These are phyloP conservation scores for Solanum chacoense DNA, from an alignment of 305 asterid genomes.

Conservation along the genomic window DNA sequence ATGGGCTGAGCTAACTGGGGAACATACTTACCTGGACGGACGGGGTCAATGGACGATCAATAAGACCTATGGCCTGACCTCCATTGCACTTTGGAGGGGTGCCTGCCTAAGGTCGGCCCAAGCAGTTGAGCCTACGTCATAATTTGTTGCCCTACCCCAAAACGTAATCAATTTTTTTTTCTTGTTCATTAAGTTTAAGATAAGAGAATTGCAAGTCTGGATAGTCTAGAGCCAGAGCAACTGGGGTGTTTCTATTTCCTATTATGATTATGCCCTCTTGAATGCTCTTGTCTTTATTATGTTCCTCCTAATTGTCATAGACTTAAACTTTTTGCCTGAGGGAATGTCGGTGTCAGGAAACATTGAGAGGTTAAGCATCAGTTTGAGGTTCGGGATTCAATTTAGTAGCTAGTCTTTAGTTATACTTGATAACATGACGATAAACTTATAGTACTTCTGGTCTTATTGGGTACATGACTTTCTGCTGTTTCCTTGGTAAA, in stretches of 20 bases:
- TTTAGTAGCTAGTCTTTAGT: background rate
- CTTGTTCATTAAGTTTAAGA: too few relatives aligned
- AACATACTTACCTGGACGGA: conserved; percentile 41
- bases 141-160: background rate
- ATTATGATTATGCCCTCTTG: background rate
- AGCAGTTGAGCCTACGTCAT: background rate
- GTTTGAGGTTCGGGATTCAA: background rate
- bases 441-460: background rate
- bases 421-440: background rate
- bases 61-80: conserved; percentile 6
- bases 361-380: background rate
- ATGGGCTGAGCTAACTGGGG: background rate
- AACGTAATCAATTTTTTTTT: background rate
- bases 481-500: background rate
- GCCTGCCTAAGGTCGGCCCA: conserved; percentile 14
- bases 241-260: too few relatives aligned
- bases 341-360: background rate
- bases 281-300: background rate
- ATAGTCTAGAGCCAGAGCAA: background rate
- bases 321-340: background rate
- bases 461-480: background rate
- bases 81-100: conserved; percentile 10
- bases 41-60: conserved; percentile 25
- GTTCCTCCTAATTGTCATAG: background rate
- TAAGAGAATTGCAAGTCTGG: background rate